Conservation (phyloP, 768 basidiomycete genomes). For the Leccinum aurantiacum region DNA sequence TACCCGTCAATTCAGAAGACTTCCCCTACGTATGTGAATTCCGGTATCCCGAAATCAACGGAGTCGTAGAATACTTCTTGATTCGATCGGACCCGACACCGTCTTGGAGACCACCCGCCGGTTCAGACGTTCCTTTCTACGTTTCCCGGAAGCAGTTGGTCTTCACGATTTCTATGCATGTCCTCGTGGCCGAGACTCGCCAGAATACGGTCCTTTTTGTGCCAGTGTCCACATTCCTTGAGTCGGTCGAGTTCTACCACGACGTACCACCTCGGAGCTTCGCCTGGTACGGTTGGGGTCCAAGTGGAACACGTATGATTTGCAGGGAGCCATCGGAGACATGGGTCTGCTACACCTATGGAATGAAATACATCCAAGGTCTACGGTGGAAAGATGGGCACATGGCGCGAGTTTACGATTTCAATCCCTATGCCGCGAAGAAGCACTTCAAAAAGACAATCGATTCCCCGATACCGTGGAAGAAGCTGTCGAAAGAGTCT, state of each 20-base stretch:
- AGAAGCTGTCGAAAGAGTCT: conserved; percentile 16
- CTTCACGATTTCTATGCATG: conserved; percentile 31
- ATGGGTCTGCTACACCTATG: conserved; percentile 39
- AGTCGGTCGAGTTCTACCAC: conserved; percentile 20
- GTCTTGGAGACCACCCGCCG: conserved; percentile 21
- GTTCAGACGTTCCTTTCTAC: conserved; percentile 21
- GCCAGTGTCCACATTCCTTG: conserved; percentile 32
- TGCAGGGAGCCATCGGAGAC: conserved; percentile 26
- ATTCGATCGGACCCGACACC: conserved; percentile 37
- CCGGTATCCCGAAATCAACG: conserved; percentile 24
- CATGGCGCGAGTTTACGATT: conserved; percentile 32
- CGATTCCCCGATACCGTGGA: conserved; percentile 15
- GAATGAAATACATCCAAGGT: conserved; percentile 33
- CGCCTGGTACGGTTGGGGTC: conserved; percentile 36
- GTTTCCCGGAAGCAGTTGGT: conserved; percentile 30
- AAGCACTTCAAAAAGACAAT: conserved; percentile 12
- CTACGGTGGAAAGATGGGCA: conserved; percentile 23
- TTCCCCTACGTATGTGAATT: conserved; percentile 28
- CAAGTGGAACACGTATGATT: conserved; percentile 30
- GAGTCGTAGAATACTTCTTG: conserved; percentile 19
- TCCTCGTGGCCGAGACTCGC: conserved; percentile 6
- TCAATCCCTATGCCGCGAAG: conserved; percentile 29
- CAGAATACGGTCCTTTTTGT: conserved; percentile 29
- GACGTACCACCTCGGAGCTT: conserved; percentile 11
- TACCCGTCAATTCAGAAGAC: conserved; percentile 7